A percentile compares a stretch with the other conserved stretches of the same genome.
Evolutionary conservation across 2,329 filamentous ascomycete genomes (phyloP).

Genomic region (Colletotrichum incanum): DNA sequence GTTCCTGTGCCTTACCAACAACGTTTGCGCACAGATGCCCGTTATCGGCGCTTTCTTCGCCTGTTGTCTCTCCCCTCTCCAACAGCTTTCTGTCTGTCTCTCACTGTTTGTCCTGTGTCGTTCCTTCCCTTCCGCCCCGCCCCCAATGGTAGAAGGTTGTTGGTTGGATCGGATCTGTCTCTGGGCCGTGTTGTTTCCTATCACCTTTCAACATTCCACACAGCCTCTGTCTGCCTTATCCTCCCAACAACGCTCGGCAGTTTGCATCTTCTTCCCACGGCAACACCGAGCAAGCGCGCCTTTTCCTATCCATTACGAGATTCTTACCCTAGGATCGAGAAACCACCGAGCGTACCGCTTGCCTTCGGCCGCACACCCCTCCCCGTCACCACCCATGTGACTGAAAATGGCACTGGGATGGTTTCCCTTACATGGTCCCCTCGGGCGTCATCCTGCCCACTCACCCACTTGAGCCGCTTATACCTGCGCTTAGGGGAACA

Average conservation of each 20-base stretch:
- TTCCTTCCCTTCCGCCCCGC: neutral
- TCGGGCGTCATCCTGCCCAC: conserved; percentile 45
- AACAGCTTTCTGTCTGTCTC: neutral
- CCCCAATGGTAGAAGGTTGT: neutral
- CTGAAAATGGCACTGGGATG: conserved; percentile 46
- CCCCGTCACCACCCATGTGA: conserved; percentile 44
- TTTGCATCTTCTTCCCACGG: neutral
- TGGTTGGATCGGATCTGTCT: neutral
- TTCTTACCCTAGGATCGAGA: conserved; percentile 27
- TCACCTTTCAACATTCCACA: conserved; percentile 13
- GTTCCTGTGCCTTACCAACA: neutral
- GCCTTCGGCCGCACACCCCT: conserved; percentile 45
- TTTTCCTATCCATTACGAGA: conserved; percentile 26
- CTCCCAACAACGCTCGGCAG: conserved; percentile 10
- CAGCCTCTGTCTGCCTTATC: neutral
- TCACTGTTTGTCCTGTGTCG: neutral
- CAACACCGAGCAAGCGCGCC: conserved; percentile 1
- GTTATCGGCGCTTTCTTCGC: conserved; percentile 9
- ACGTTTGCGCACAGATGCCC: neutral
- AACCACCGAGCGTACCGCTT: conserved; percentile 42
- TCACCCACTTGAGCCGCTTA: conserved; percentile 45
- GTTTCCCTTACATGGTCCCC: conserved; percentile 43
- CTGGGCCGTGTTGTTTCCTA: neutral
- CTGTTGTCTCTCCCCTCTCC: neutral
- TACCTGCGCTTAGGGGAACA: conserved; percentile 47